Evolutionary conservation across 164 flowering plant genomes (phyloP).

Genomic region (Piper betle): DNA sequence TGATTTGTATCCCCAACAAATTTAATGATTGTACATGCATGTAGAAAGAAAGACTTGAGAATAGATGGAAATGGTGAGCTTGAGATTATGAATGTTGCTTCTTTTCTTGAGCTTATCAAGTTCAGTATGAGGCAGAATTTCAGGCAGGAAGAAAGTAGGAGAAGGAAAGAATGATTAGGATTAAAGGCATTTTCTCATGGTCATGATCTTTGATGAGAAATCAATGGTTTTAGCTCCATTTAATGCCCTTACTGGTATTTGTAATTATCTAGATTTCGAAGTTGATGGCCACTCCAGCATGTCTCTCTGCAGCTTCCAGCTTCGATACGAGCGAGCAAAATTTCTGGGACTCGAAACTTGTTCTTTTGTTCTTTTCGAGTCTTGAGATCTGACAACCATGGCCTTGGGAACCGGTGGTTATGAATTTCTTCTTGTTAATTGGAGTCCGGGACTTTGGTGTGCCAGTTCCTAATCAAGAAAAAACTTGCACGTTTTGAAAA

Average conservation of each 20-base stretch:
- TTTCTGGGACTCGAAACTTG: neutral
- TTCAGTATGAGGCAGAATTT: neutral
- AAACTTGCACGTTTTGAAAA: too few species aligned
- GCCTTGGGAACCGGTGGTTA: neutral
- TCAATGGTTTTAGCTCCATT: too few species aligned
- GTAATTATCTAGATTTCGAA: too few species aligned
- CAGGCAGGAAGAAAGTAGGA: neutral
- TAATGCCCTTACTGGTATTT: too few species aligned
- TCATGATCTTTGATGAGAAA: too few species aligned
- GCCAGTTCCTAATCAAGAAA: too few species aligned
- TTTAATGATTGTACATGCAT: slow-evolving; percentile 14
- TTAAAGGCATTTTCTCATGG: too few species aligned
- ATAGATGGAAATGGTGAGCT: neutral
- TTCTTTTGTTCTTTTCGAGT: neutral
- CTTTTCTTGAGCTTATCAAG: neutral
- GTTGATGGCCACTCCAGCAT: neutral
- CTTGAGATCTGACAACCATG: neutral
- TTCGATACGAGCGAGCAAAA: neutral
- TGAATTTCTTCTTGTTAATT: neutral
- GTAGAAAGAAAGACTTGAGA: slow-evolving; percentile 8
- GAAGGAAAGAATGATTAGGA: too few species aligned
- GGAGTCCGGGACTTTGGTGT: too few species aligned
- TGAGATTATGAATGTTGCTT: neutral
- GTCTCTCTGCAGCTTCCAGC: neutral
- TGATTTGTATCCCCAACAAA: slow-evolving; percentile 1